Evolutionary conservation across 805 yeast species (phyloP).

Genomic region (Pichia rugopelliculosa): DNA sequence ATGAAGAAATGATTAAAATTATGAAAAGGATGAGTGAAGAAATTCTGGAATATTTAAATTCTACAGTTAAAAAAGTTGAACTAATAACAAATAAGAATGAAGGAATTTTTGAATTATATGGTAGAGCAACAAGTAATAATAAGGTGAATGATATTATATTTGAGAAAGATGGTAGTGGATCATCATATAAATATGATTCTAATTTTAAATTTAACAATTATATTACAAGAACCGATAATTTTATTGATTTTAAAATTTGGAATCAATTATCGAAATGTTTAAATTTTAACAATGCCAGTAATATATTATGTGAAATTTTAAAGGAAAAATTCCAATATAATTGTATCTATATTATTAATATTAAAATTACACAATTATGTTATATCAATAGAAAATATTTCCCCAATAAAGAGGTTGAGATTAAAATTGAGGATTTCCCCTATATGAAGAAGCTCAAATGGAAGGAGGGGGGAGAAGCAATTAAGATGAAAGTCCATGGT

Average conservation of each 20-base stretch:
- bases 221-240: slow-evolving; percentile 20
- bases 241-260: slow-evolving; percentile 30
- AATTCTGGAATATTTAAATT: slow-evolving; percentile 35
- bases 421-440: slow-evolving; percentile 39
- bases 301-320: slow-evolving; percentile 32
- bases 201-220: slow-evolving; percentile 36
- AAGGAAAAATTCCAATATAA: slow-evolving; percentile 30
- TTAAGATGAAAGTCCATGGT: not conserved
- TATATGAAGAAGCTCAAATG: slow-evolving; percentile 31
- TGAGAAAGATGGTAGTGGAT: slow-evolving; percentile 61
- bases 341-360: slow-evolving; percentile 44
- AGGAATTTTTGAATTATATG: slow-evolving; percentile 33
- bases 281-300: slow-evolving; percentile 40
- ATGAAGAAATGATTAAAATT: slow-evolving; percentile 27
- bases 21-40: slow-evolving; percentile 35
- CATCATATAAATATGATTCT: slow-evolving; percentile 46
- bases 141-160: slow-evolving; percentile 32
- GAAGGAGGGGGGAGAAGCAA: not conserved
- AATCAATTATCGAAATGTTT: slow-evolving; percentile 30
- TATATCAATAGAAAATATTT: slow-evolving; percentile 35
- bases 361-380: slow-evolving; percentile 41
- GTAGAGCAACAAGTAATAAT: slow-evolving; percentile 48
- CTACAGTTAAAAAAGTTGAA: not conserved
- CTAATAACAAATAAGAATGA: not conserved
- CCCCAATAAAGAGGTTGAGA: slow-evolving; percentile 34